A percentile compares a stretch with the other conserved stretches of the same genome.
Evolutionary conservation across 2,329 filamentous ascomycete genomes (phyloP).

Genomic region (Arthrobotrys pseudoclavata): DNA sequence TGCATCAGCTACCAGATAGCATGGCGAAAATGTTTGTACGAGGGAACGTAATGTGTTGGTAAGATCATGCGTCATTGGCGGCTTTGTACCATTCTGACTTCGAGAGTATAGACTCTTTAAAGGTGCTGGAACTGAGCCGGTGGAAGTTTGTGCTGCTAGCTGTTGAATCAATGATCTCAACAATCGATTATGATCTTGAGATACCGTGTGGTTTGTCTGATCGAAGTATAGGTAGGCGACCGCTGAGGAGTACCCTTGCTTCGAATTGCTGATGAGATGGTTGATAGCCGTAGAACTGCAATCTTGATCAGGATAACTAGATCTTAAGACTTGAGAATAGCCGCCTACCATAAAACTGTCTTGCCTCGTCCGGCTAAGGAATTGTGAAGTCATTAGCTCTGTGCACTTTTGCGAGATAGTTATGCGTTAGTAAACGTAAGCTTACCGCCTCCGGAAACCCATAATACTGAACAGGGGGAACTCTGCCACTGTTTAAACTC

Average conservation of each 20-base stretch:
- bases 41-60: conserved; percentile 7
- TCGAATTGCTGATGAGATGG: too few relatives aligned
- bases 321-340: too few relatives aligned
- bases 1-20: conserved; percentile 24
- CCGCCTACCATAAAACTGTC: too few relatives aligned
- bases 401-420: too few relatives aligned
- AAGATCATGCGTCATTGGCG: conserved; percentile 17
- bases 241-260: neutral
- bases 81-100: conserved; percentile 23
- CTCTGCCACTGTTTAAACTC: neutral
- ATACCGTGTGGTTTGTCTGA: conserved; percentile 27
- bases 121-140: too few relatives aligned
- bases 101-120: conserved; percentile 16
- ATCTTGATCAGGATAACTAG: too few relatives aligned
- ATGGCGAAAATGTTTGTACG: conserved; percentile 14
- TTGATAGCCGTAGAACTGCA: too few relatives aligned
- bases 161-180: conserved; percentile 27
- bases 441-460: too few relatives aligned
- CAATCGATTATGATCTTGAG: conserved; percentile 23
- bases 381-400: too few relatives aligned
- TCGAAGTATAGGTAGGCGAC: conserved; percentile 34
- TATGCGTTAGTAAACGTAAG: too few relatives aligned
- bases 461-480: too few relatives aligned
- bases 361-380: too few relatives aligned
- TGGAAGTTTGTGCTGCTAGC: neutral